Conservation (phyloP, 495 filamentous ascomycete genomes). For the Lindgomyces ingoldianus region DNA sequence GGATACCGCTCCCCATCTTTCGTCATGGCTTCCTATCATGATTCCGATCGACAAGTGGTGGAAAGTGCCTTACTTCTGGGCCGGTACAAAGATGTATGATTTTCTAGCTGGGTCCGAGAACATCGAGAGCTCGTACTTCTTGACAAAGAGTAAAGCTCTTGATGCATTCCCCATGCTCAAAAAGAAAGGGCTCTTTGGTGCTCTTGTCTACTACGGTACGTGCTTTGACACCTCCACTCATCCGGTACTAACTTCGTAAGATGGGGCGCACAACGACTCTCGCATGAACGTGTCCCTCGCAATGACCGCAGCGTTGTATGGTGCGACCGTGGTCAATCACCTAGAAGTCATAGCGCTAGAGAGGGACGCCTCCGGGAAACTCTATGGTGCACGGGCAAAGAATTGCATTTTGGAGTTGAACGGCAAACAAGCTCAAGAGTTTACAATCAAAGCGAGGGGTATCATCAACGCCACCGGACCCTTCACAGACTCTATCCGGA, state of each 20-base stretch:
- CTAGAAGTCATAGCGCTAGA: slow-evolving; percentile 81
- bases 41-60: slow-evolving; percentile 94
- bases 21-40: slow-evolving; percentile 96
- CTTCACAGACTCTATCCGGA: slow-evolving; percentile 89
- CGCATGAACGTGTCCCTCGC: slow-evolving; percentile 97
- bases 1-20: slow-evolving; percentile 93
- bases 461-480: slow-evolving; percentile 97
- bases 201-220: slow-evolving; percentile 90
- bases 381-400: slow-evolving; percentile 76
- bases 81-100: slow-evolving; percentile 93
- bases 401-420: slow-evolving; percentile 68
- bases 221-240: neutral
- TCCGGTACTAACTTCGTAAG: slow-evolving; percentile 46
- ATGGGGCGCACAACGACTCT: slow-evolving; percentile 97
- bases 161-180: slow-evolving; percentile 98
- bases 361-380: slow-evolving; percentile 75
- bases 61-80: slow-evolving; percentile 98
- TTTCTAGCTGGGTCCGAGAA: slow-evolving; percentile 92
- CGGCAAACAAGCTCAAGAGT: slow-evolving; percentile 58
- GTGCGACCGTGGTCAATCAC: slow-evolving; percentile 89
- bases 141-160: slow-evolving; percentile 90
- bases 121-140: slow-evolving; percentile 95
- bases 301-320: slow-evolving; percentile 94
- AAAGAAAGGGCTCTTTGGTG: slow-evolving; percentile 79
- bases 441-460: slow-evolving; percentile 78